Evolutionary conservation across 148 eudicot species (phyloP).

Genomic region (Chenopodium suecicum): DNA sequence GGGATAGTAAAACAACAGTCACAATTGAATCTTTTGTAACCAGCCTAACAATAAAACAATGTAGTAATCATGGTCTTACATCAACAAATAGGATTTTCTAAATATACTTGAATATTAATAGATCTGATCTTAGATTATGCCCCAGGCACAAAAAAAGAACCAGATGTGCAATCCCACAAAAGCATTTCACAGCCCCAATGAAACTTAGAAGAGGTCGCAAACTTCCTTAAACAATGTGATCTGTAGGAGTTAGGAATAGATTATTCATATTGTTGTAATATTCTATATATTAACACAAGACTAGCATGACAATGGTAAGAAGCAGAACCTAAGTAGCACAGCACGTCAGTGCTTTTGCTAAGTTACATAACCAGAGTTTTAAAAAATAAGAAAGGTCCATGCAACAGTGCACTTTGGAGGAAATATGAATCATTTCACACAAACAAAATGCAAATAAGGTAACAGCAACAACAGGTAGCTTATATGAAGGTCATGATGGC

Average conservation of each 20-base stretch:
- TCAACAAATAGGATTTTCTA: not conserved
- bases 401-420: not conserved
- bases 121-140: not conserved
- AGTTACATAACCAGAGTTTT: too few species aligned
- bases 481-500: constrained; percentile 24
- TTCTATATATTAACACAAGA: not conserved
- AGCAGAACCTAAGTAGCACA: not conserved
- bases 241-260: not conserved
- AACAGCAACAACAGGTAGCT: not conserved
- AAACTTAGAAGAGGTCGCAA: not conserved
- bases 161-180: not conserved
- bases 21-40: not conserved
- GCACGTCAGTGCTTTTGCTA: not conserved
- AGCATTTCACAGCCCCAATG: not conserved
- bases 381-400: not conserved
- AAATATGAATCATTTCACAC: not conserved
- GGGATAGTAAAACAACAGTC: not conserved
- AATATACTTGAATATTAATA: not conserved
- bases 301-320: not conserved
- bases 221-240: not conserved
- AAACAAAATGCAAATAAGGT: not conserved
- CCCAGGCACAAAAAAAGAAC: not conserved
- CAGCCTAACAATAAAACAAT: not conserved
- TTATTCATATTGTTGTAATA: not conserved
- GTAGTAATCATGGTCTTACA: not conserved